A percentile compares a stretch with the other conserved stretches of the same genome.
Evolutionary conservation across 176 grass and related monocot genomes (phyloP).

Genomic region (Microstegium vimineum): DNA sequence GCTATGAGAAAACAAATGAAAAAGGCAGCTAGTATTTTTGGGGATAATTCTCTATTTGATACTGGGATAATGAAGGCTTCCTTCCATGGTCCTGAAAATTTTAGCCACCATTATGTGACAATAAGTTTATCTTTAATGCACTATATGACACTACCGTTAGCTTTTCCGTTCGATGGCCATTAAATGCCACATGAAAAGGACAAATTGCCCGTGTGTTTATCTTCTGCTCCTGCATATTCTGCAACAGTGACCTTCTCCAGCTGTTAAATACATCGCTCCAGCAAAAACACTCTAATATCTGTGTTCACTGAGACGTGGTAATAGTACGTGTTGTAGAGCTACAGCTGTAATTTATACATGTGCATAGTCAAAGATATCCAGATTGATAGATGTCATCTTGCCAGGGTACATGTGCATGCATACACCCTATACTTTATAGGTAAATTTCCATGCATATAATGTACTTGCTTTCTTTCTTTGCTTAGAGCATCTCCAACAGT

Average conservation of each 20-base stretch:
- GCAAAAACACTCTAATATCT: not conserved
- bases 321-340: not conserved
- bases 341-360: not conserved
- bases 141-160: not conserved
- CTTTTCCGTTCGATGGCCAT: not conserved
- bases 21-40: not conserved
- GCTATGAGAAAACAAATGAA: slow-evolving; percentile 19
- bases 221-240: not conserved
- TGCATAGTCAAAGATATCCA: not conserved
- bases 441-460: not conserved
- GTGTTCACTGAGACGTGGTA: not conserved
- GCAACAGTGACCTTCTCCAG: not conserved
- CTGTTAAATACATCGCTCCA: not conserved
- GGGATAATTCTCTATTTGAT: not conserved
- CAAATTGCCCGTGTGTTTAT: not conserved
- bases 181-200: too few species aligned
- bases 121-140: not conserved
- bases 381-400: not conserved
- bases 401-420: not conserved
- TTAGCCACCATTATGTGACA: not conserved
- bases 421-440: not conserved
- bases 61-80: not conserved
- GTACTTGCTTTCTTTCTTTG: not conserved
- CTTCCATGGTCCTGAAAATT: not conserved
- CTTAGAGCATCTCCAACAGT: not conserved